Evolutionary conservation across 2,329 filamentous ascomycete genomes (phyloP).

Genomic region (Diplocarpon mali): DNA sequence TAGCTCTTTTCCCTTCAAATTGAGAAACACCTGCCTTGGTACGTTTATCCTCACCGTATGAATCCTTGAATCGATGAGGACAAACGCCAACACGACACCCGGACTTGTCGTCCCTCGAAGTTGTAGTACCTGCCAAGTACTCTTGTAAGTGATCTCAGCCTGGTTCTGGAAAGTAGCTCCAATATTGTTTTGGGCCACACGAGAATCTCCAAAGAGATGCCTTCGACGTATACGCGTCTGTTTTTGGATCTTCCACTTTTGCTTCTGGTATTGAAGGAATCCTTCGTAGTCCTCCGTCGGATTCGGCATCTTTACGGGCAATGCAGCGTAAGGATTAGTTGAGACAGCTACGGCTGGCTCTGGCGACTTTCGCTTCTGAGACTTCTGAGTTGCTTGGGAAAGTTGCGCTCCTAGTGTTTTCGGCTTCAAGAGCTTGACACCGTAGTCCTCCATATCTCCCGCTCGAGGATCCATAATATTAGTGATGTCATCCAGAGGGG

Average conservation of each 20-base stretch:
- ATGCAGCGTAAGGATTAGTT: slow-evolving; percentile 66
- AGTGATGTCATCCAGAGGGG: slow-evolving; percentile 62
- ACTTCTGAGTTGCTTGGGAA: slow-evolving; percentile 36
- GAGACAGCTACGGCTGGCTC: slow-evolving; percentile 50
- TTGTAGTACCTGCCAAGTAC: slow-evolving; percentile 91
- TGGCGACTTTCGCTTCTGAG: slow-evolving; percentile 63
- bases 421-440: slow-evolving; percentile 53
- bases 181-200: slow-evolving; percentile 51
- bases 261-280: slow-evolving; percentile 90
- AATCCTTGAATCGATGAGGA: slow-evolving; percentile 87
- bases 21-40: slow-evolving; percentile 80
- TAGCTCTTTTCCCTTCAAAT: slow-evolving; percentile 76
- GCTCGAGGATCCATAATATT: slow-evolving; percentile 45
- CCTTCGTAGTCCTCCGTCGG: slow-evolving; percentile 78
- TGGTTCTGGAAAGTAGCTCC: slow-evolving; percentile 77
- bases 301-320: slow-evolving; percentile 75
- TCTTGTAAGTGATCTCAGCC: slow-evolving; percentile 79
- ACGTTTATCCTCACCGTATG: slow-evolving; percentile 83
- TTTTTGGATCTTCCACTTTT: slow-evolving; percentile 98
- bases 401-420: slow-evolving; percentile 46
- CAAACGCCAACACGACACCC: slow-evolving; percentile 78
- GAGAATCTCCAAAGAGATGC: slow-evolving; percentile 85
- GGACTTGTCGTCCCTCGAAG: slow-evolving; percentile 72
- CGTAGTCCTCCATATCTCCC: slow-evolving; percentile 75
- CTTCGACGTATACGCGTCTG: slow-evolving; percentile 74